Evolutionary conservation across 2,329 filamentous ascomycete genomes (phyloP).

Genomic region (Fusarium mexicanum): DNA sequence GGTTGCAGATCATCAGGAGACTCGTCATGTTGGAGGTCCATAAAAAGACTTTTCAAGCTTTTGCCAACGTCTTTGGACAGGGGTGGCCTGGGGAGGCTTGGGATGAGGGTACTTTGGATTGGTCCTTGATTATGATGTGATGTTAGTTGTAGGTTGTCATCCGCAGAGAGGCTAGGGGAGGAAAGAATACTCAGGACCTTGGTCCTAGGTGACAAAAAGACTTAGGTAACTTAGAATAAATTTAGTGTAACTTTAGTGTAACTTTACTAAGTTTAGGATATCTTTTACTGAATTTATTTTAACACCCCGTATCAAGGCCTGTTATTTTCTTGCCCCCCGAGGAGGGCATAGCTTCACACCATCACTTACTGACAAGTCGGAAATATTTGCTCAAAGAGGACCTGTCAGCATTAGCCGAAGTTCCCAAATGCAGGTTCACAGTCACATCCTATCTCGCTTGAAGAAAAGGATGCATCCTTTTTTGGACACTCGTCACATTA

Average conservation of each 20-base stretch:
- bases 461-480: neutral
- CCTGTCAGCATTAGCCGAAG: neutral
- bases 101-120: neutral
- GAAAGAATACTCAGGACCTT: too few relatives aligned
- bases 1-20: neutral
- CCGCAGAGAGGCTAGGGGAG: neutral
- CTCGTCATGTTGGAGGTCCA: neutral
- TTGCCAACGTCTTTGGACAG: neutral
- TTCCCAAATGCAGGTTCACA: neutral
- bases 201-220: too few relatives aligned
- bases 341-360: neutral
- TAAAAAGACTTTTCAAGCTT: neutral
- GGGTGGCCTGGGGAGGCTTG: neutral
- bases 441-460: neutral
- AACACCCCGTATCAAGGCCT: too few relatives aligned
- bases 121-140: neutral
- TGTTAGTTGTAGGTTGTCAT: neutral
- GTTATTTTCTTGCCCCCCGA: too few relatives aligned
- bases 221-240: too few relatives aligned
- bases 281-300: too few relatives aligned
- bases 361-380: neutral
- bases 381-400: neutral
- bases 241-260: too few relatives aligned
- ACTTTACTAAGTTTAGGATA: too few relatives aligned
- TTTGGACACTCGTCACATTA: neutral